Evolutionary conservation across 768 basidiomycete genomes (phyloP).

Genomic region (Termitomyces sp.): DNA sequence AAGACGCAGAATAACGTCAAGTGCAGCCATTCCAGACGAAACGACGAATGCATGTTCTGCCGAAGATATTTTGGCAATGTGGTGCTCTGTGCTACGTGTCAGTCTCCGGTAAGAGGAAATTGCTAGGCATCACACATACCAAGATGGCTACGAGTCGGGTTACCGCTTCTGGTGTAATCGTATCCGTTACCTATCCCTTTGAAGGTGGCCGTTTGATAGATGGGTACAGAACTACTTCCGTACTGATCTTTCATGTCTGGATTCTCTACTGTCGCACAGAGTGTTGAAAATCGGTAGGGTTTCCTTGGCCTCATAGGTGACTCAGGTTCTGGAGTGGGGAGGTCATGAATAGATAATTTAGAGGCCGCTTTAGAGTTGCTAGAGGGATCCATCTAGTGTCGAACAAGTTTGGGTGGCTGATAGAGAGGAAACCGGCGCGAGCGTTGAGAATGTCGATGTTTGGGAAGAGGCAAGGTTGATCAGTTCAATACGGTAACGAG

Average conservation of each 20-base stretch:
- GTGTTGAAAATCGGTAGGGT: conserved; percentile 85
- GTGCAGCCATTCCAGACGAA: conserved; percentile 96
- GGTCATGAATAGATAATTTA: conserved; percentile 37
- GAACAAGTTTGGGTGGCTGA: conserved; percentile 1
- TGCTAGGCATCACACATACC: conserved; percentile 41
- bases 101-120: background rate
- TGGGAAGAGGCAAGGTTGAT: background rate
- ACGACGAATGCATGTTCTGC: conserved; percentile 88
- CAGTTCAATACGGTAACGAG: background rate
- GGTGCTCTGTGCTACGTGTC: conserved; percentile 64
- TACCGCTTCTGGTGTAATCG: conserved; percentile 93
- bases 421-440: background rate
- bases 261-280: conserved; percentile 89
- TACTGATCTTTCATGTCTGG: conserved; percentile 93
- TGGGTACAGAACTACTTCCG: conserved; percentile 90
- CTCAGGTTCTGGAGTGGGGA: conserved; percentile 81
- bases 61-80: conserved; percentile 94
- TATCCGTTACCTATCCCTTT: conserved; percentile 88
- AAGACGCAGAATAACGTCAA: conserved; percentile 90
- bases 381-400: conserved; percentile 27
- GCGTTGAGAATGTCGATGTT: conserved; percentile 2
- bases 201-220: conserved; percentile 98
- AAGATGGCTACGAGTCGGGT: conserved; percentile 93
- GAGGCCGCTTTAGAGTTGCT: conserved; percentile 30
- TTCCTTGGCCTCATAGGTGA: conserved; percentile 62